Conservation (phyloP, 306 rosid genomes). For the Mucuna pruriens region DNA sequence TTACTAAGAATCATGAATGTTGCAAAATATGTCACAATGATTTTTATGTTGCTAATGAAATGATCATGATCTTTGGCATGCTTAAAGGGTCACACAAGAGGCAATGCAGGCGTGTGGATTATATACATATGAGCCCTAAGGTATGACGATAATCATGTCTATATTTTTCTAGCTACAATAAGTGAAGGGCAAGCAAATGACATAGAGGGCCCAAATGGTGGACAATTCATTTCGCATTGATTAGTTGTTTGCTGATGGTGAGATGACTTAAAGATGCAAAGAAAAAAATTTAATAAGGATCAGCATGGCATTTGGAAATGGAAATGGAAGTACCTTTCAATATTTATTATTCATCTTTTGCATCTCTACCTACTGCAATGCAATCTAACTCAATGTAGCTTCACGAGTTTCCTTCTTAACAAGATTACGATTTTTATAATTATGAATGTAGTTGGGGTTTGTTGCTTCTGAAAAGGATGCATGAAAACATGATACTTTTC, state of each 20-base stretch:
- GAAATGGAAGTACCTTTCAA: slow-evolving; percentile 35
- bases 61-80: slow-evolving; percentile 42
- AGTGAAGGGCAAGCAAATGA: slow-evolving; percentile 28
- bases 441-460: slow-evolving; percentile 11
- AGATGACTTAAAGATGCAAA: slow-evolving; percentile 17
- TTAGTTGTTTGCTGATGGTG: slow-evolving; percentile 30
- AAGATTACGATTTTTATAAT: neutral
- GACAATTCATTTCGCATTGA: slow-evolving; percentile 27
- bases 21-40: neutral
- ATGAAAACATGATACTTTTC: too few species aligned
- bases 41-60: slow-evolving; percentile 15
- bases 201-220: slow-evolving; percentile 39
- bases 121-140: neutral
- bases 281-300: slow-evolving; percentile 1
- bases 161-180: neutral
- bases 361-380: neutral
- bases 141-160: slow-evolving; percentile 20
- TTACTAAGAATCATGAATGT: slow-evolving; percentile 16
- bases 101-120: neutral
- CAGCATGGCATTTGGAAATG: slow-evolving; percentile 25
- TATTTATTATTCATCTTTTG: slow-evolving; percentile 22
- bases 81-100: slow-evolving; percentile 24
- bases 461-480: slow-evolving; percentile 13
- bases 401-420: slow-evolving; percentile 26
- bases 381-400: slow-evolving; percentile 1